phyloP scores from a whole-genome alignment of 805 yeast species.

The Lipomyces kockii region DNA sequence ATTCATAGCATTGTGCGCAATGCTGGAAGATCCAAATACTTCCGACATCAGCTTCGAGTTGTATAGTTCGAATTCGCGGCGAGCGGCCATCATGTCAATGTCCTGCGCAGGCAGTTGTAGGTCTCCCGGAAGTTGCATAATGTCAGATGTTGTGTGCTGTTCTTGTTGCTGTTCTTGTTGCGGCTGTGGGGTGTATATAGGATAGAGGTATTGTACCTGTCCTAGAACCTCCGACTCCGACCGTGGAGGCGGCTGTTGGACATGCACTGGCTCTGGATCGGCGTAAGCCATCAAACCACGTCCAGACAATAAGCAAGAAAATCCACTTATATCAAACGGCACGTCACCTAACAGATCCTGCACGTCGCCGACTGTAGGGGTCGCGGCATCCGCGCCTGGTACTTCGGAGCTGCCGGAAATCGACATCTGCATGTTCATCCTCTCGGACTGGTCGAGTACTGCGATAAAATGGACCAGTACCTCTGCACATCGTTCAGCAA shows the following conservation, averaged over 20 bases:
- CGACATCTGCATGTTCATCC: neutral
- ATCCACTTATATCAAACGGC: neutral
- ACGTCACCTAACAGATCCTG: neutral
- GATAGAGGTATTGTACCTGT: neutral
- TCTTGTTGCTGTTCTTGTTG: neutral
- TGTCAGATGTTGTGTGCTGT: neutral
- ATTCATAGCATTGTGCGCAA: neutral
- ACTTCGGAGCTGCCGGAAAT: neutral
- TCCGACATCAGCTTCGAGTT: constrained; percentile 17
- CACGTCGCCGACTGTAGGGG: neutral
- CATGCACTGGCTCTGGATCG: neutral
- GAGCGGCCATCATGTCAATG: constrained; percentile 16
- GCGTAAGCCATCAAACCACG: neutral
- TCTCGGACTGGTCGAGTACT: constrained; percentile 6
- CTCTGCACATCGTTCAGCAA: constrained; percentile 26
- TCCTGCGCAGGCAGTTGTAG: constrained; percentile 1
- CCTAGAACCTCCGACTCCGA: neutral
- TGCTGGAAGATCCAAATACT: constrained; percentile 12
- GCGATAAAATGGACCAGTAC: constrained; percentile 13
- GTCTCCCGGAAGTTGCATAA: neutral
- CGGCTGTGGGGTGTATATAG: neutral
- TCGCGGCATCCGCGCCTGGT: neutral
- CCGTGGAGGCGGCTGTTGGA: neutral
- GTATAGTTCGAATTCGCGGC: constrained; percentile 22
- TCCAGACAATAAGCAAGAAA: neutral